A percentile compares a stretch with the other conserved stretches of the same genome.
Conservation (phyloP, 176 grass and related monocot species). For the Oryza glumipatula region DNA sequence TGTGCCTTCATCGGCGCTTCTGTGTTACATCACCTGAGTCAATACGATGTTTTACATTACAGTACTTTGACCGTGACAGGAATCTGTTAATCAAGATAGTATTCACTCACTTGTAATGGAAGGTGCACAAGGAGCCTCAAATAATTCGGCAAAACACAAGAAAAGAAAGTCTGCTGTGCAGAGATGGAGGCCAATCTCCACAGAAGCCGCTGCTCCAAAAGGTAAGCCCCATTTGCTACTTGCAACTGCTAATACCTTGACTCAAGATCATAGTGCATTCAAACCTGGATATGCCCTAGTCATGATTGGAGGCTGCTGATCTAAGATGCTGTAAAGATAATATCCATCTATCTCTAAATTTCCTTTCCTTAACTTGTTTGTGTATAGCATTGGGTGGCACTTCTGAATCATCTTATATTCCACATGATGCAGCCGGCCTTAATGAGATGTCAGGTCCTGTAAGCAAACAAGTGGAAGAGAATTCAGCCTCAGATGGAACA, state of each 20-base stretch:
- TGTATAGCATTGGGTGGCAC: neutral
- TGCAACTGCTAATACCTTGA: neutral
- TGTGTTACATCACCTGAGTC: neutral
- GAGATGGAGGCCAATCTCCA: constrained; percentile 65
- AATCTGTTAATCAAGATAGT: constrained; percentile 37
- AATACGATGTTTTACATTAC: neutral
- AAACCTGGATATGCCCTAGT: neutral
- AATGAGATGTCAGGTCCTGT: neutral
- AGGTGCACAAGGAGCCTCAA: constrained; percentile 17
- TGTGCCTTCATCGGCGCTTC: neutral
- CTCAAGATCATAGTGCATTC: neutral
- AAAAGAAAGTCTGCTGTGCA: constrained; percentile 51
- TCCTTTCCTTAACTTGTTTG: neutral
- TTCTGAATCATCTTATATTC: neutral
- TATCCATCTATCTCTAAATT: neutral
- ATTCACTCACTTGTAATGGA: constrained; percentile 48
- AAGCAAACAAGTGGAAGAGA: neutral
- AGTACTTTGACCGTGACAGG: constrained; percentile 32
- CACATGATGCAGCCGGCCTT: neutral
- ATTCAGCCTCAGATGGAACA: neutral
- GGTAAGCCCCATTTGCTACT: constrained; percentile 30
- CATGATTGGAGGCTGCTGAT: no score
- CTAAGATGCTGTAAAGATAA: neutral
- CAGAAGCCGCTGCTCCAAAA: constrained; percentile 46
- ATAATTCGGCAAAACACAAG: constrained; percentile 33